Percentiles rank a stretch among this genome's conserved stretches.
Evolutionary conservation across 164 flowering plant genomes (phyloP).

Genomic region (Stephania japonica): DNA sequence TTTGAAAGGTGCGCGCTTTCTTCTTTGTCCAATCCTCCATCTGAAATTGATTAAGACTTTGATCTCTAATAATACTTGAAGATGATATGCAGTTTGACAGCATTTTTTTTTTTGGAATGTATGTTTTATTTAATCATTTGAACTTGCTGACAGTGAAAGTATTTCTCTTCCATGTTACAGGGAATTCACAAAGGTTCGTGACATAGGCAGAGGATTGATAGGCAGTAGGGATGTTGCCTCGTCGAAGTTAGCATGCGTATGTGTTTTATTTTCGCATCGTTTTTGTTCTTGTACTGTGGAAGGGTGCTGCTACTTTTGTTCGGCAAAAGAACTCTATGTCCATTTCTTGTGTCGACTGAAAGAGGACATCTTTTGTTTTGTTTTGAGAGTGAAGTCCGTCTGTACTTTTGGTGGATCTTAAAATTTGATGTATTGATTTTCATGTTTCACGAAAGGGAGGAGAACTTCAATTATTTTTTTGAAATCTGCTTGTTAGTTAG

Average conservation of each 20-base stretch:
- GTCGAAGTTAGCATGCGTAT: slow-evolving; percentile 64
- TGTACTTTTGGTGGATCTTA: too few species aligned
- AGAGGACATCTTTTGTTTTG: too few species aligned
- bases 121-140: background rate
- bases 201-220: slow-evolving; percentile 47
- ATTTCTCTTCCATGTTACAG: slow-evolving; percentile 23
- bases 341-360: background rate
- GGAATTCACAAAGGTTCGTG: slow-evolving; percentile 50
- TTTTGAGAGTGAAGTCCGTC: too few species aligned
- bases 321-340: slow-evolving; percentile 16
- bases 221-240: slow-evolving; percentile 40
- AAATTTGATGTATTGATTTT: too few species aligned
- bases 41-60: too few species aligned
- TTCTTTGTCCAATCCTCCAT: background rate
- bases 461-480: too few species aligned
- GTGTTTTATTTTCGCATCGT: slow-evolving; percentile 26
- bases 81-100: too few species aligned
- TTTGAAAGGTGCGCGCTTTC: slow-evolving; percentile 40
- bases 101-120: too few species aligned
- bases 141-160: background rate
- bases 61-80: too few species aligned
- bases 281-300: slow-evolving; percentile 7
- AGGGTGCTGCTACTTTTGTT: slow-evolving; percentile 11
- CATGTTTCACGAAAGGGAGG: too few species aligned
- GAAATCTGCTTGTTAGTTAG: too few species aligned